Evolutionary conservation across 1,284 basidiomycete genomes (phyloP), one percentile per base, ranked within the genome.

Genomic region (Papiliotrema terrestris): DNA sequence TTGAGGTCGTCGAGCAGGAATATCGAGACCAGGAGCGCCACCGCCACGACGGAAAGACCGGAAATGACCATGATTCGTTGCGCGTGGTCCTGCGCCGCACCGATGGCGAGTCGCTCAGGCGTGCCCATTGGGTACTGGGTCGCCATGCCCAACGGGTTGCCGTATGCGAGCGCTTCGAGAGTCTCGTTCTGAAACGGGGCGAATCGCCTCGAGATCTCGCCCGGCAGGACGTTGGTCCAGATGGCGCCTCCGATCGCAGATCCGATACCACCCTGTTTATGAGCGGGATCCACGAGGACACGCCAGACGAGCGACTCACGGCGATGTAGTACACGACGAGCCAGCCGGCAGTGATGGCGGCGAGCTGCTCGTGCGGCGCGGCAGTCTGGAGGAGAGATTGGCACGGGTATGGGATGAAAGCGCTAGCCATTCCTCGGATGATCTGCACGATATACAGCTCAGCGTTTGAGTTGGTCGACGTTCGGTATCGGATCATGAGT

Each of bases 201-300:
- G 45, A 74, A 61, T 53, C 73, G 72, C 1, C 42, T 15, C 17
- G 57, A 35, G 35, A 76, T 57, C 55, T 67, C 67, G 25, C 53
- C 38, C 3, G 72, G 73, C 25, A 73, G 64, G 29, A 61, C 47
- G 58, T 73, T 74, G 36, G 68, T 68, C 74, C 75, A 77, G 51
- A 77, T 73, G 13, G 66, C 72, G 15, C 76, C 75, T 5, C 72
- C 69, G 47, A 76, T 74, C 15, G 73, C 69, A 0, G 64, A 57
- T 1, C 75, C 75, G 54, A 77, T 69, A 32, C 73, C 76, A 17
- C 67, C 62, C 58, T 62, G 26, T 3, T 15, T 8, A 20, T 50
- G 44, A 56, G 45, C 42, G 35, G 19, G 13, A 17, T 14, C 15
- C 11, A 2, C 26, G 25, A 22, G 17, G 2, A 29, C 14, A 8